Evolutionary conservation across 768 basidiomycete genomes (phyloP), one percentile per base, ranked within the genome.

Genomic region (Rhodotorula taiwanensis): DNA sequence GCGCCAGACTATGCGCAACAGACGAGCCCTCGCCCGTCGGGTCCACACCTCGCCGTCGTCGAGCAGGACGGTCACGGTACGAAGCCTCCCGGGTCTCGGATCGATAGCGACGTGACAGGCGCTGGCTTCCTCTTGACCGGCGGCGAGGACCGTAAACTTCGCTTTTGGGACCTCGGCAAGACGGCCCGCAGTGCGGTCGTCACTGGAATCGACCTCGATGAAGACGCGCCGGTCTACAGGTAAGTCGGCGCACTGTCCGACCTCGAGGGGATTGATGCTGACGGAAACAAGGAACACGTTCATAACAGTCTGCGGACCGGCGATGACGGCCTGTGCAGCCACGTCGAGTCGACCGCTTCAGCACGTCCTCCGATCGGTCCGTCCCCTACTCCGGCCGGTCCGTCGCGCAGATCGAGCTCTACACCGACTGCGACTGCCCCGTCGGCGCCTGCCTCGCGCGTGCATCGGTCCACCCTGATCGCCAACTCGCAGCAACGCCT

Each of bases 141-240:
- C 2, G 94, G 92, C 0, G 89, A 93, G 70, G 95, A 99, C 76
- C 81, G 86, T 52, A 86, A 84, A 70, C 80, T 99, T 44, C 81
- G 90, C 30, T 79, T 89, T 66, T 97, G 91, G 92, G 92, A 98
- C 75, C 74, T 95, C 61, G 82, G 79, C 13, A 83, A 81, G 69
- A 74, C 85, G 31, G 85, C 88, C 60, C 81, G 84, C 34, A 89
- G 91, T 16, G 79, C 82, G 0, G 81, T 97, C 25, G 76, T 98
- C 58, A 90, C 86, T 73, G 89, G 89, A 3, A 76, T 82, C 3
- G 89, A 89, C 67, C 79, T 79, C 25, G 91, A 92, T 55, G 77
- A 79, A 34, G 89, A 92, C 52, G 82, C 82, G 67, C 87, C 89
- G 8, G 77, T 79, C 9, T 95, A 89, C 76, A 87, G 84, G 91